phyloP scores from a whole-genome alignment of 352 stramenopile species.

The Pythium aphanidermatum region DNA sequence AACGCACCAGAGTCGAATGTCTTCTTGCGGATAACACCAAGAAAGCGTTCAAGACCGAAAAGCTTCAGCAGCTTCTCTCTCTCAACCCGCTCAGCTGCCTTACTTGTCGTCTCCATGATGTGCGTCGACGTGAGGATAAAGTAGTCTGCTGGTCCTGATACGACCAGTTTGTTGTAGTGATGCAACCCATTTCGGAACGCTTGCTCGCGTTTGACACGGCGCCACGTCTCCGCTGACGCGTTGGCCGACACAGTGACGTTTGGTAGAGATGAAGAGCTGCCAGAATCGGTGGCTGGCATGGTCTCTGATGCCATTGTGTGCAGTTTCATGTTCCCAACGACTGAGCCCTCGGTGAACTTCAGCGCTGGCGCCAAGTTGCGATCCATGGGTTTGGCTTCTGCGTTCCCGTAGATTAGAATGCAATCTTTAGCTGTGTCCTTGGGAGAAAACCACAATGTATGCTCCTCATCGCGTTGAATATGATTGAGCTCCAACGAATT shows the following conservation, averaged over 20 bases:
- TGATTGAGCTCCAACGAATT: slow-evolving; percentile 18
- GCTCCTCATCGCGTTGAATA: slow-evolving; percentile 12
- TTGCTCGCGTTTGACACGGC: slow-evolving; percentile 22
- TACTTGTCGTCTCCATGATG: slow-evolving; percentile 15
- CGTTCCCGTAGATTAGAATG: slow-evolving; percentile 19
- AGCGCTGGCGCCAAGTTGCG: slow-evolving; percentile 9
- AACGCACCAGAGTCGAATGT: slow-evolving; percentile 19
- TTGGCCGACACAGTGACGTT: slow-evolving; percentile 2
- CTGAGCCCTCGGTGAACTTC: slow-evolving; percentile 18
- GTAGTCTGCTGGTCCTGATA: slow-evolving; percentile 22
- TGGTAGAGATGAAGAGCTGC: too few species aligned
- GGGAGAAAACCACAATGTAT: slow-evolving; percentile 21
- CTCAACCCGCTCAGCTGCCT: slow-evolving; percentile 16
- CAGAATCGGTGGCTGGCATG: background rate
- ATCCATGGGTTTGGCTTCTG: slow-evolving; percentile 19
- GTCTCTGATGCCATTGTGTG: background rate
- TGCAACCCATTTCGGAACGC: slow-evolving; percentile 21
- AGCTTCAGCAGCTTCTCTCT: slow-evolving; percentile 9
- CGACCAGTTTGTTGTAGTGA: slow-evolving; percentile 22
- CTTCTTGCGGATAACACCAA: slow-evolving; percentile 21
- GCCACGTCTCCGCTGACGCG: slow-evolving; percentile 18
- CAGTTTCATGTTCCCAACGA: slow-evolving; percentile 19
- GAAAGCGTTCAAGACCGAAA: slow-evolving; percentile 19
- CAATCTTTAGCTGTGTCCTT: slow-evolving; percentile 19
- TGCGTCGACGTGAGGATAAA: slow-evolving; percentile 18